phyloP scores from a whole-genome alignment of 2,329 filamentous ascomycete genomes.

The Dothidotthia symphoricarpi region DNA sequence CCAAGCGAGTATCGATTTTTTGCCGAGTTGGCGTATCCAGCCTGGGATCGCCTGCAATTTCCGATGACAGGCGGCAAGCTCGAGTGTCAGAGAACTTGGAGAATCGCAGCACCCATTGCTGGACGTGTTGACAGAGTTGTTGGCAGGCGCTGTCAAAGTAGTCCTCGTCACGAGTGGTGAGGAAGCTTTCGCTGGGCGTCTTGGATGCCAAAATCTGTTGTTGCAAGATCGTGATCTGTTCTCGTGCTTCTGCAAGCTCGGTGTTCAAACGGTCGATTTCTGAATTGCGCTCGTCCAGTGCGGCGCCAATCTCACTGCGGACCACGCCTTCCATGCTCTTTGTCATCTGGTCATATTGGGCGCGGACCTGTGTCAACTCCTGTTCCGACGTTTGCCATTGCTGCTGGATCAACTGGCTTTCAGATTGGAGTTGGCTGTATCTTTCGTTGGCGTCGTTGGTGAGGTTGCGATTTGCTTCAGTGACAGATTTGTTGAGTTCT shows the following conservation, averaged over 20 bases:
- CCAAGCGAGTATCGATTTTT: slow-evolving; percentile 88
- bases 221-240: slow-evolving; percentile 60
- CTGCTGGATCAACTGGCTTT: slow-evolving; percentile 57
- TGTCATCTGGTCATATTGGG: slow-evolving; percentile 62
- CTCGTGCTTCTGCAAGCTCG: slow-evolving; percentile 70
- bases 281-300: slow-evolving; percentile 75
- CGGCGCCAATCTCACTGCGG: slow-evolving; percentile 59
- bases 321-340: slow-evolving; percentile 63
- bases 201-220: slow-evolving; percentile 58
- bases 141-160: slow-evolving; percentile 95
- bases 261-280: slow-evolving; percentile 76
- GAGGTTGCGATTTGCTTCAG: slow-evolving; percentile 73
- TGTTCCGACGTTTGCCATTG: slow-evolving; percentile 60
- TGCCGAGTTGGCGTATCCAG: slow-evolving; percentile 51
- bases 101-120: slow-evolving; percentile 97
- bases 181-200: slow-evolving; percentile 67
- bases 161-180: slow-evolving; percentile 81
- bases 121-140: slow-evolving; percentile 90
- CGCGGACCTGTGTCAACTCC: slow-evolving; percentile 68
- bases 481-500: slow-evolving; percentile 78
- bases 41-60: slow-evolving; percentile 66
- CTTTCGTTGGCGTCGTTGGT: slow-evolving; percentile 72
- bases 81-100: slow-evolving; percentile 96
- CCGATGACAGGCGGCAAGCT: slow-evolving; percentile 75
- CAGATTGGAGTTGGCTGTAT: slow-evolving; percentile 64